Evolutionary conservation across 2,329 filamentous ascomycete genomes (phyloP).

Genomic region (Stylonectria norvegica): DNA sequence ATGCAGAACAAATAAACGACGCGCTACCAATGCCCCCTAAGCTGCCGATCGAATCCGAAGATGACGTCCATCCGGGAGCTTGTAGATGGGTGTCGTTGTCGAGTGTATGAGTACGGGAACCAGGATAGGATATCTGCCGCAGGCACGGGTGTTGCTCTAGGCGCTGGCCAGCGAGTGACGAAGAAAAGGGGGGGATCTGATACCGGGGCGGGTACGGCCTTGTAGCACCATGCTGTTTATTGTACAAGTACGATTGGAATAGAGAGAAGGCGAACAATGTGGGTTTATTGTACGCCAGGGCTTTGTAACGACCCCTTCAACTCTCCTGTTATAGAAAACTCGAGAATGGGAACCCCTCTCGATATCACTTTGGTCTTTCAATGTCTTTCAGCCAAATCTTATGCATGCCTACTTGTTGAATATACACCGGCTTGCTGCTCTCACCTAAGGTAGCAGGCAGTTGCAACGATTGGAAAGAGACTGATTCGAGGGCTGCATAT

Average conservation of each 20-base stretch:
- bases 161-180: constrained; percentile 1
- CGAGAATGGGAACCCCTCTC: too few species aligned
- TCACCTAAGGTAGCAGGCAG: too few species aligned
- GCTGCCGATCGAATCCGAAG: not conserved
- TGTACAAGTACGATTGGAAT: constrained; percentile 23
- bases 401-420: too few species aligned
- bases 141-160: not conserved
- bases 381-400: too few species aligned
- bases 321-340: constrained; percentile 9
- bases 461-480: too few species aligned
- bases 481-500: too few species aligned
- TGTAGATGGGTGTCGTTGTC: not conserved
- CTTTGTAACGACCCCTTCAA: not conserved
- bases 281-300: constrained; percentile 2
- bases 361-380: too few species aligned
- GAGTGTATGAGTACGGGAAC: constrained; percentile 16
- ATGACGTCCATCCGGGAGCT: not conserved
- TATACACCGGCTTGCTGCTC: too few species aligned
- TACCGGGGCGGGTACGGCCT: constrained; percentile 11
- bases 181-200: constrained; percentile 9
- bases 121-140: not conserved
- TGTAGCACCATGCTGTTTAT: constrained; percentile 21
- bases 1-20: constrained; percentile 45
- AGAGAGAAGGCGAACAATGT: constrained; percentile 8
- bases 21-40: not conserved